Evolutionary conservation across 2,329 filamentous ascomycete genomes (phyloP).

Genomic region (Tolypocladium tundrense): DNA sequence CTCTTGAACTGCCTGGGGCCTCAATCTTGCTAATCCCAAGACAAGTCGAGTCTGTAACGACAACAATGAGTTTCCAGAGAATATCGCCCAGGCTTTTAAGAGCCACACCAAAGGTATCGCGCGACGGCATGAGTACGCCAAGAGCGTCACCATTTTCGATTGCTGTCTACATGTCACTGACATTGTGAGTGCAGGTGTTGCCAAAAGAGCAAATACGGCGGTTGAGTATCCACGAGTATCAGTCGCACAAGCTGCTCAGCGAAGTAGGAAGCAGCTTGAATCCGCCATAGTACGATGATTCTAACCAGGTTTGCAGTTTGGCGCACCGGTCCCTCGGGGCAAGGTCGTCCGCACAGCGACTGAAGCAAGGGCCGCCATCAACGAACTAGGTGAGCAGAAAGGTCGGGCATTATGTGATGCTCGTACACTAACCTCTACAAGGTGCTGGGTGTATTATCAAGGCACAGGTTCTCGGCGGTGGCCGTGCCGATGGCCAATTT

Average conservation of each 20-base stretch:
- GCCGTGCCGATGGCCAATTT: slow-evolving; percentile 4
- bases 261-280: slow-evolving; percentile 6
- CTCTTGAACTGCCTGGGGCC: not conserved
- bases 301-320: not conserved
- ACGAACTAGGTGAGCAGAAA: slow-evolving; percentile 12
- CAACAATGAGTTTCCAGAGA: not conserved
- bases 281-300: no score
- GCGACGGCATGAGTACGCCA: no score
- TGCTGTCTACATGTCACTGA: not conserved
- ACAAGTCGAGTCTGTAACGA: not conserved
- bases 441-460: slow-evolving; percentile 12
- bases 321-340: slow-evolving; percentile 14
- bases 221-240: slow-evolving; percentile 17
- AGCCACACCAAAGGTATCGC: not conserved
- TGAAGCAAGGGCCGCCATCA: slow-evolving; percentile 11
- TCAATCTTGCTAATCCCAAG: not conserved
- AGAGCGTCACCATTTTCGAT: no score
- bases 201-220: slow-evolving; percentile 1
- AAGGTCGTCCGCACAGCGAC: slow-evolving; percentile 8
- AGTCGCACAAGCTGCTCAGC: slow-evolving; percentile 16
- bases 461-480: slow-evolving; percentile 14
- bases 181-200: not conserved
- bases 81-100: not conserved
- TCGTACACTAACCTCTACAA: no score
- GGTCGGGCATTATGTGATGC: no score